These are phyloP conservation scores for Striga hermonthica DNA, from an alignment of 305 asterid species.

Conservation along the genomic window DNA sequence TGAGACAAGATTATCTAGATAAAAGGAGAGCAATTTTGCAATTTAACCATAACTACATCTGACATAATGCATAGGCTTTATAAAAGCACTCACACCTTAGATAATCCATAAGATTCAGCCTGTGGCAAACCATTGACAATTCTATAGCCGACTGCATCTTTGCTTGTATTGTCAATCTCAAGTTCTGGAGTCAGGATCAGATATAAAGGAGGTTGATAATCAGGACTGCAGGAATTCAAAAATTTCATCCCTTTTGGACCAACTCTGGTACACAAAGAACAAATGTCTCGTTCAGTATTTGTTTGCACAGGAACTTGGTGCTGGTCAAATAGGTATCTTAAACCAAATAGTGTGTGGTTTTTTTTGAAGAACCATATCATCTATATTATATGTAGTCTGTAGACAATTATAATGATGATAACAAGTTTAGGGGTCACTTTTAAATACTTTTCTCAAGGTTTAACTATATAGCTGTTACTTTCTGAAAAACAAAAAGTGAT, in stretches of 20 bases:
- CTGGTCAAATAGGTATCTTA: constrained; percentile 22
- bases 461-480: no score
- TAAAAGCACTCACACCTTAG: constrained; percentile 46
- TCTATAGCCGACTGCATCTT: constrained; percentile 43
- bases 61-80: constrained; percentile 19
- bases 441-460: no score
- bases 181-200: constrained; percentile 59
- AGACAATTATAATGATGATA: no score
- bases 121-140: constrained; percentile 40
- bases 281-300: constrained; percentile 25
- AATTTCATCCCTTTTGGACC: constrained; percentile 72
- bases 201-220: constrained; percentile 82
- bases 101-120: constrained; percentile 46
- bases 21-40: constrained; percentile 9
- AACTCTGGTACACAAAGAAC: constrained; percentile 53
- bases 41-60: background rate
- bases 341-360: background rate
- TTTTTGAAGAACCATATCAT: background rate
- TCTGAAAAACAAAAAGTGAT: no score
- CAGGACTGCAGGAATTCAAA: constrained; percentile 84
- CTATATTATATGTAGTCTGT: no score
- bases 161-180: constrained; percentile 46
- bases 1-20: constrained; percentile 25
- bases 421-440: no score
- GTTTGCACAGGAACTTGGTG: constrained; percentile 24